Conservation (phyloP, 371 early-diverging fungal species). For the Mortierella sp. region DNA sequence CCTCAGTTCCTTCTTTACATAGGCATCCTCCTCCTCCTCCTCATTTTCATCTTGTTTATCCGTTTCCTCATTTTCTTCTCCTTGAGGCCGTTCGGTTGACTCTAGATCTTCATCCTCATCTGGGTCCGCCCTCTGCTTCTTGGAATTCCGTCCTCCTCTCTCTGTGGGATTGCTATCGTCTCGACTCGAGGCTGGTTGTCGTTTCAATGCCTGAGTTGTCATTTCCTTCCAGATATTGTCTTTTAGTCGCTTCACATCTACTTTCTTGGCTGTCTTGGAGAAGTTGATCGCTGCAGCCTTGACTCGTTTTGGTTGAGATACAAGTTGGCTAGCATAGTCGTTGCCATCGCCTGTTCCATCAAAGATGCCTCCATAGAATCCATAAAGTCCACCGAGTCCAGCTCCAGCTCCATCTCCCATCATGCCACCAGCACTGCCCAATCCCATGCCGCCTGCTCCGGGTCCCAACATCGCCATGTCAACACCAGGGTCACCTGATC, state of each 20-base stretch:
- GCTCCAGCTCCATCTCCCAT: background rate
- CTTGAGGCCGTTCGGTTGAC: background rate
- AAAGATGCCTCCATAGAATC: slow-evolving; percentile 27
- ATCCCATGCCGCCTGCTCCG: slow-evolving; percentile 13
- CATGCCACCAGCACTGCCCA: slow-evolving; percentile 10
- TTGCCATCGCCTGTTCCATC: slow-evolving; percentile 60
- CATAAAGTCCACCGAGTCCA: slow-evolving; percentile 37
- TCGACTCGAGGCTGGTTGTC: slow-evolving; percentile 17
- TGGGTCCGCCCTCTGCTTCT: slow-evolving; percentile 10
- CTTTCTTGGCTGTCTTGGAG: slow-evolving; percentile 89
- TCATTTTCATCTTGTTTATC: slow-evolving; percentile 7
- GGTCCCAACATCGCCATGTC: slow-evolving; percentile 24
- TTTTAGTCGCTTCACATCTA: slow-evolving; percentile 94
- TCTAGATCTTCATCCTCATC: slow-evolving; percentile 7
- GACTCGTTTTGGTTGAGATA: slow-evolving; percentile 65
- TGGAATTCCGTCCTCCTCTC: slow-evolving; percentile 32
- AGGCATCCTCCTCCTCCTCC: slow-evolving; percentile 29
- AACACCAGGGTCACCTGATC: slow-evolving; percentile 1
- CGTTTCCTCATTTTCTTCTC: background rate
- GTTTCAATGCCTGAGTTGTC: slow-evolving; percentile 36
- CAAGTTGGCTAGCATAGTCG: slow-evolving; percentile 60
- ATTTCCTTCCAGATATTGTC: slow-evolving; percentile 93
- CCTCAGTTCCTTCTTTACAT: slow-evolving; percentile 63
- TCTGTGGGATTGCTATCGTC: slow-evolving; percentile 15
- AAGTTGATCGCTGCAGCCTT: slow-evolving; percentile 84